Conservation (phyloP, 306 rosid species). For the Ochetophila trinervis region DNA sequence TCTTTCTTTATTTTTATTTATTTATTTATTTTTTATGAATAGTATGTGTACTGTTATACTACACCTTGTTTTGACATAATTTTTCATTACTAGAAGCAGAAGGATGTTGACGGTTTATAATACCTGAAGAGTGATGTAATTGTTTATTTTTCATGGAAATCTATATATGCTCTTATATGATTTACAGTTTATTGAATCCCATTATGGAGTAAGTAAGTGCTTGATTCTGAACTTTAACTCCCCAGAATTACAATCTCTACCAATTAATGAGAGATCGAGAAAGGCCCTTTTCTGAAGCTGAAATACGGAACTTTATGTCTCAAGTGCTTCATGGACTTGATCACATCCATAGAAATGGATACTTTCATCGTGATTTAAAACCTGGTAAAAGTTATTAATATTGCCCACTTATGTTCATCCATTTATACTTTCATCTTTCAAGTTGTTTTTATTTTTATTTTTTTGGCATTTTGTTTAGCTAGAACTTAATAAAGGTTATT, state of each 20-base stretch:
- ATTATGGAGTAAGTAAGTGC: conserved; percentile 10
- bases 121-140: neutral
- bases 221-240: conserved; percentile 36
- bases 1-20: too few species aligned
- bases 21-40: too few species aligned
- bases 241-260: conserved; percentile 72
- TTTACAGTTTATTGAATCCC: conserved; percentile 8
- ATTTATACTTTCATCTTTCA: conserved; percentile 4
- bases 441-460: conserved; percentile 11
- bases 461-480: conserved; percentile 5
- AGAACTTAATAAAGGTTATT: neutral
- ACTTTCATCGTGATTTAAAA: conserved; percentile 82
- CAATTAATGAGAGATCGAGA: conserved; percentile 70
- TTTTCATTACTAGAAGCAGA: neutral
- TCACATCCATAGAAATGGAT: conserved; percentile 72
- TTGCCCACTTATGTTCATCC: conserved; percentile 14
- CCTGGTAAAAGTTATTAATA: conserved; percentile 46
- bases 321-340: conserved; percentile 68
- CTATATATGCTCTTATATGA: conserved; percentile 22
- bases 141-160: neutral
- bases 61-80: neutral
- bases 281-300: conserved; percentile 66
- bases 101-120: neutral
- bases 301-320: conserved; percentile 61
- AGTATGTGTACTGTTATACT: neutral